Evolutionary conservation across 352 stramenopile species (phyloP).

Genomic region (Phytophthora nicotianae): DNA sequence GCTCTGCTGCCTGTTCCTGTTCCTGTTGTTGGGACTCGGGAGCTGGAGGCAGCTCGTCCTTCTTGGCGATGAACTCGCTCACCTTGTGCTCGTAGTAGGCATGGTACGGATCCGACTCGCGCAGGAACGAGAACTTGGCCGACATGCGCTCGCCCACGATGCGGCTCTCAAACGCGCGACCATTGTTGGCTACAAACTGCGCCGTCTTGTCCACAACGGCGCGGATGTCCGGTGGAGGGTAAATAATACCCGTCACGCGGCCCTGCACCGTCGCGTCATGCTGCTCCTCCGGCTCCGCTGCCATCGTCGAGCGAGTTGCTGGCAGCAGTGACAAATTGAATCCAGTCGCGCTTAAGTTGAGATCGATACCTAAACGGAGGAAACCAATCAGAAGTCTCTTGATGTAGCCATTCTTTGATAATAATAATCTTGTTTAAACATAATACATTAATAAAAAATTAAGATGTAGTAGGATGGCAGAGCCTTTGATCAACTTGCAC

Average conservation of each 20-base stretch:
- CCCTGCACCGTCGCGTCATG: constrained; percentile 63
- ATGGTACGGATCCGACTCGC: constrained; percentile 95
- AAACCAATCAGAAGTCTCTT: neutral
- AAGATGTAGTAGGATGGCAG: too few species aligned
- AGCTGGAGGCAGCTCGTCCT: constrained; percentile 22
- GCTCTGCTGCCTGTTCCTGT: constrained; percentile 12
- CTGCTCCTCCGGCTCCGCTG: constrained; percentile 23
- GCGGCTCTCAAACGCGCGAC: constrained; percentile 96
- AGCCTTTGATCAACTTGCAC: too few species aligned
- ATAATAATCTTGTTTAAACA: too few species aligned
- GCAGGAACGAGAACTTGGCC: constrained; percentile 98
- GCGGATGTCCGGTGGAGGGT: constrained; percentile 97
- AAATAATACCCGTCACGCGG: constrained; percentile 93
- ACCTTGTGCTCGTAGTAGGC: constrained; percentile 99
- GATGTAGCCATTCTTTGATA: too few species aligned
- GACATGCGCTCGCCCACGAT: constrained; percentile 96
- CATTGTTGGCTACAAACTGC: constrained; percentile 98
- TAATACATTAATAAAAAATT: too few species aligned
- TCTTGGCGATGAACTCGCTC: constrained; percentile 72
- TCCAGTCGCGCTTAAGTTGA: neutral
- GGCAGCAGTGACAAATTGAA: neutral
- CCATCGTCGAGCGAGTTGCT: constrained; percentile 20
- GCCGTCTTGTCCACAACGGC: constrained; percentile 98
- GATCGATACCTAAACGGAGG: neutral
- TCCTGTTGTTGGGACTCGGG: constrained; percentile 34